A percentile compares a stretch with the other conserved stretches of the same genome.
Evolutionary conservation across 192 early-diverging fungal species (phyloP).

Genomic region (Backusella morwellensis): DNA sequence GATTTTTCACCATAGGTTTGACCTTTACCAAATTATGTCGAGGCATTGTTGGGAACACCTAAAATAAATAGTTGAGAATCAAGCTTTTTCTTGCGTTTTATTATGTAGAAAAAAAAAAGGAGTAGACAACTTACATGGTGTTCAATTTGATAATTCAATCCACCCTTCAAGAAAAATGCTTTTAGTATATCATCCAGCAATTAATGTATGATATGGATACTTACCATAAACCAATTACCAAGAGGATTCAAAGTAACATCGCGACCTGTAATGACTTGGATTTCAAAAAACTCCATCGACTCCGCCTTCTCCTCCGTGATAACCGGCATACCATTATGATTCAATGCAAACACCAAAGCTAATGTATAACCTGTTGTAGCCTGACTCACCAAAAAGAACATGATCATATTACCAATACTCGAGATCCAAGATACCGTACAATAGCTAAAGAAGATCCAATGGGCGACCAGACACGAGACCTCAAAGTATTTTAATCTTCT

Average conservation of each 20-base stretch:
- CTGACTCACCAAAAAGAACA: slow-evolving; percentile 68
- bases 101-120: not conserved
- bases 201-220: not conserved
- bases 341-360: slow-evolving; percentile 74
- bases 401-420: slow-evolving; percentile 36
- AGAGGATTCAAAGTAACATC: slow-evolving; percentile 60
- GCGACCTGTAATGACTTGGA: slow-evolving; percentile 74
- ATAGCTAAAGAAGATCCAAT: slow-evolving; percentile 69
- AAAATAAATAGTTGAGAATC: not conserved
- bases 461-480: slow-evolving; percentile 50
- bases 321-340: slow-evolving; percentile 85
- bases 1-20: slow-evolving; percentile 54
- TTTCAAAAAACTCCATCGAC: slow-evolving; percentile 70
- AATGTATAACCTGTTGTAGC: slow-evolving; percentile 67
- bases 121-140: slow-evolving; percentile 61
- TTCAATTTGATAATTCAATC: slow-evolving; percentile 84
- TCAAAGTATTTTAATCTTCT: slow-evolving; percentile 49
- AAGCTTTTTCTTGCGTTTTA: not conserved
- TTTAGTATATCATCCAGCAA: not conserved
- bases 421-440: slow-evolving; percentile 42
- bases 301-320: slow-evolving; percentile 60
- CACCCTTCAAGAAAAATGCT: slow-evolving; percentile 39
- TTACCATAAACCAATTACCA: slow-evolving; percentile 73
- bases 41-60: slow-evolving; percentile 76
- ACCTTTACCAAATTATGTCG: slow-evolving; percentile 67